These are phyloP conservation scores for Guyanaporus albipodus DNA, from an alignment of 768 basidiomycete genomes.

Conservation along the genomic window DNA sequence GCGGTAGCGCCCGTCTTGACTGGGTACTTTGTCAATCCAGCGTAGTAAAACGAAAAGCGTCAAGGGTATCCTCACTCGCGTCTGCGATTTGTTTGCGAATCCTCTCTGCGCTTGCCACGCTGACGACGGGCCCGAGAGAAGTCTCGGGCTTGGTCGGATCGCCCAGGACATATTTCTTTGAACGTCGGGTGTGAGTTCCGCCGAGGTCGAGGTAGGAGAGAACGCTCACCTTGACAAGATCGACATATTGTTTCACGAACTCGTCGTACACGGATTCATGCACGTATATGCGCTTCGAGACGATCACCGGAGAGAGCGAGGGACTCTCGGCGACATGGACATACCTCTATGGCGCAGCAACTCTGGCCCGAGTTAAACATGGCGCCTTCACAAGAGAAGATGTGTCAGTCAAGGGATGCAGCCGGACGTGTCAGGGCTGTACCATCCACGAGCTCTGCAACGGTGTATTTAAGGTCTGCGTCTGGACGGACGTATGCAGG, in stretches of 20 bases:
- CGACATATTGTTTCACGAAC: constrained; percentile 73
- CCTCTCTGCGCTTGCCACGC: constrained; percentile 74
- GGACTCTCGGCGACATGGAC: constrained; percentile 7
- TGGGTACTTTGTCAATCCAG: constrained; percentile 20
- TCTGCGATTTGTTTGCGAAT: constrained; percentile 86
- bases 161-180: constrained; percentile 76
- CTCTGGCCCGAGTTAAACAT: constrained; percentile 98
- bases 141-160: constrained; percentile 74
- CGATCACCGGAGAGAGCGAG: not conserved
- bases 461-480: constrained; percentile 79
- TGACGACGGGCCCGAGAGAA: constrained; percentile 91
- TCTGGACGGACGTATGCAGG: constrained; percentile 92
- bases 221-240: constrained; percentile 59
- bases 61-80: constrained; percentile 53
- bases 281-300: constrained; percentile 83
- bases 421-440: constrained; percentile 3
- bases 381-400: constrained; percentile 48
- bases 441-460: constrained; percentile 89
- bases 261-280: constrained; percentile 77
- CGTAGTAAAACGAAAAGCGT: not conserved
- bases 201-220: not conserved
- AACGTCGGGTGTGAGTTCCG: not conserved
- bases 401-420: not conserved
- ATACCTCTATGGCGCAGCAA: constrained; percentile 88
- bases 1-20: constrained; percentile 77